These are phyloP conservation scores for Podospora appendiculata DNA, from an alignment of 495 filamentous ascomycete species.

Conservation along the genomic window DNA sequence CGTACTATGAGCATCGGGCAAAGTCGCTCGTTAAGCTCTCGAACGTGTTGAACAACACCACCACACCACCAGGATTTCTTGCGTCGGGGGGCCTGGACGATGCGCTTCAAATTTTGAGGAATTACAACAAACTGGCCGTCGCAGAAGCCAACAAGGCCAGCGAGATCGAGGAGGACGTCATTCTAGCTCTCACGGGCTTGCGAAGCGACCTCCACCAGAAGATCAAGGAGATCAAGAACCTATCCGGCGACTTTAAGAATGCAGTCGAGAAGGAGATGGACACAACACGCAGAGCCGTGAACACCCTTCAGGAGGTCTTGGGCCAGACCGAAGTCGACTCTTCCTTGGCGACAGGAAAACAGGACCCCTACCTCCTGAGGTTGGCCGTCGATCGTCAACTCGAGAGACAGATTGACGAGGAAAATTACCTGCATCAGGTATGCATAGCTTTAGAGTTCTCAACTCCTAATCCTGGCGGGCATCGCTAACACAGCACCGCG, in stretches of 20 bases:
- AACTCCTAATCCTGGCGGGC: conserved; percentile 7
- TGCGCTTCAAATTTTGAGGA: conserved; percentile 69
- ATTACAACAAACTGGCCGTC: conserved; percentile 77
- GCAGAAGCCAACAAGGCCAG: conserved; percentile 78
- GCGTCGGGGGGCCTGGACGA: conserved; percentile 76
- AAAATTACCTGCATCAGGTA: conserved; percentile 93
- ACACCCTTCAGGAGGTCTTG: conserved; percentile 71
- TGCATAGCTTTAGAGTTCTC: not conserved
- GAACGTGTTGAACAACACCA: conserved; percentile 74
- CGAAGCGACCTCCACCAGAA: conserved; percentile 87
- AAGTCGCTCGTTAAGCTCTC: conserved; percentile 79
- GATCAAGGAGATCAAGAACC: conserved; percentile 92
- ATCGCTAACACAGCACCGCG: not conserved
- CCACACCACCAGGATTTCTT: conserved; percentile 62
- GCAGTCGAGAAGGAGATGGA: conserved; percentile 76
- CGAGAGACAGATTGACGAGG: conserved; percentile 88
- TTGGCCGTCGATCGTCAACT: conserved; percentile 81
- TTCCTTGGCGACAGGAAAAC: conserved; percentile 66
- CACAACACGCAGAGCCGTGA: conserved; percentile 59
- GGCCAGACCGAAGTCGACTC: conserved; percentile 70
- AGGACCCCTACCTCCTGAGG: conserved; percentile 82
- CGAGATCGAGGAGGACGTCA: conserved; percentile 86
- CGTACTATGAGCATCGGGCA: conserved; percentile 77
- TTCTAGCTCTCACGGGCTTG: conserved; percentile 75
- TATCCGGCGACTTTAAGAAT: conserved; percentile 93